Percentiles rank a stretch among this genome's conserved stretches.
Conservation (phyloP, 2,329 filamentous ascomycete genomes). For the Diplodia seriata region DNA sequence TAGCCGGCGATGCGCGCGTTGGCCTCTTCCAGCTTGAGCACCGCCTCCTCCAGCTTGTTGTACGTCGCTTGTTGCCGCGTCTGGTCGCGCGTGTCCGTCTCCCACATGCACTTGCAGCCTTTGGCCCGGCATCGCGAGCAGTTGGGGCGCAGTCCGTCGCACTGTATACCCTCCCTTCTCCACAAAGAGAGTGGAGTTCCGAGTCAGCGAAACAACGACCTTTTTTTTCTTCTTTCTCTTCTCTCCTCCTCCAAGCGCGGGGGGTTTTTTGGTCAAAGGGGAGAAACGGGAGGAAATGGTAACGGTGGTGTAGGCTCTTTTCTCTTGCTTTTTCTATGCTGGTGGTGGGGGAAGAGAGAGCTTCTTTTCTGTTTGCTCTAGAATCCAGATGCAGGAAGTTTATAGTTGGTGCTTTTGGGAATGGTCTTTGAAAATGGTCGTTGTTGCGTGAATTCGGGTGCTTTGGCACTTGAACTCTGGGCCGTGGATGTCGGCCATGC, state of each 20-base stretch:
- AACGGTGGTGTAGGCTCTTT: neutral
- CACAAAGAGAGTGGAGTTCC: neutral
- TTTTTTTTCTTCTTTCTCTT: neutral
- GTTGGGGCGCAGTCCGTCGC: constrained; percentile 8
- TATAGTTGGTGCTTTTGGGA: neutral
- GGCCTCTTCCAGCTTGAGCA: constrained; percentile 25
- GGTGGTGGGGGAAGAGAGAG: neutral
- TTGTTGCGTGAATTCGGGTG: neutral
- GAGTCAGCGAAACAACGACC: neutral
- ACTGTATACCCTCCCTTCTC: constrained; percentile 1
- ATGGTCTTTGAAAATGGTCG: neutral
- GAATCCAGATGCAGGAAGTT: too few relatives aligned
- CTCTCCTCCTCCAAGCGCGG: too few relatives aligned
- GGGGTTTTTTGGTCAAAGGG: too few relatives aligned
- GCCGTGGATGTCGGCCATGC: neutral
- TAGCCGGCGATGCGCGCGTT: constrained; percentile 19
- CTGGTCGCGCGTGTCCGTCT: constrained; percentile 28
- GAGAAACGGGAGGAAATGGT: too few relatives aligned
- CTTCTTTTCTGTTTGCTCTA: neutral
- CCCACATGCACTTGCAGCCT: constrained; percentile 19
- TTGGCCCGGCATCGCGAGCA: constrained; percentile 18
- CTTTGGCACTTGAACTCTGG: neutral
- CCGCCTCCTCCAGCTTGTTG: constrained; percentile 26
- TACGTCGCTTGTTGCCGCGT: constrained; percentile 26
- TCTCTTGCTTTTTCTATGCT: neutral